Evolutionary conservation across 2,329 filamentous ascomycete species (phyloP).

Genomic region (Drechmeria coniospora): DNA sequence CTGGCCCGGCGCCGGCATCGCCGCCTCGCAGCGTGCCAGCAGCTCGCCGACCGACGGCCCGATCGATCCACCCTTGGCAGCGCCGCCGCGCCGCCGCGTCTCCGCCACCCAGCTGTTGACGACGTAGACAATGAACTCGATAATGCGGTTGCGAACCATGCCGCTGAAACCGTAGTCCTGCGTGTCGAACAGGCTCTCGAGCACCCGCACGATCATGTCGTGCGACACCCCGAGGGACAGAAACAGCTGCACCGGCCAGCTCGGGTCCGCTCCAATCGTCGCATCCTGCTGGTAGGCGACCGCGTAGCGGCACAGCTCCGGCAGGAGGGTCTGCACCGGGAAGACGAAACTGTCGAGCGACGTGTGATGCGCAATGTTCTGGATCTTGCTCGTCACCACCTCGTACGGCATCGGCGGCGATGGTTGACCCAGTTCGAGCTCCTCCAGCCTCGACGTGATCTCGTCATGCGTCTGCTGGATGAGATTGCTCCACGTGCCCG

Average conservation of each 20-base stretch:
- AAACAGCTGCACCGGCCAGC: slow-evolving; percentile 43
- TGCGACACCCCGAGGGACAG: slow-evolving; percentile 39
- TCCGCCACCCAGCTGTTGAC: slow-evolving; percentile 35
- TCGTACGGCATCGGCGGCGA: slow-evolving; percentile 49
- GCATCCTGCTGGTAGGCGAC: slow-evolving; percentile 42
- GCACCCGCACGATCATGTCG: slow-evolving; percentile 37
- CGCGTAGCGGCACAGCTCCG: slow-evolving; percentile 47
- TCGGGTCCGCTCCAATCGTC: slow-evolving; percentile 38
- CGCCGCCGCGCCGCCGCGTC: slow-evolving; percentile 29
- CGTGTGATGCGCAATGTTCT: slow-evolving; percentile 49
- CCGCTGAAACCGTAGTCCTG: slow-evolving; percentile 45
- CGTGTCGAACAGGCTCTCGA: slow-evolving; percentile 41
- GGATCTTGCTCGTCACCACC: slow-evolving; percentile 46
- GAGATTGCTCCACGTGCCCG: slow-evolving; percentile 69
- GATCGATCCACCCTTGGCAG: slow-evolving; percentile 22
- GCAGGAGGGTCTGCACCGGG: slow-evolving; percentile 43
- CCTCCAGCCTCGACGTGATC: slow-evolving; percentile 25
- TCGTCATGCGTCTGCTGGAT: slow-evolving; percentile 56
- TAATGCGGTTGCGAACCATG: slow-evolving; percentile 29
- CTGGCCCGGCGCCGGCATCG: slow-evolving; percentile 23
- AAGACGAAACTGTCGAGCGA: slow-evolving; percentile 52
- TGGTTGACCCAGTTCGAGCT: slow-evolving; percentile 24
- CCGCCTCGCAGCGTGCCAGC: slow-evolving; percentile 32
- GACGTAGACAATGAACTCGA: slow-evolving; percentile 37
- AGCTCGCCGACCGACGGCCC: slow-evolving; percentile 32